Base-by-base conservation (phyloP, 768 basidiomycete genomes). In the Clitopilus hobsonii region DNA sequence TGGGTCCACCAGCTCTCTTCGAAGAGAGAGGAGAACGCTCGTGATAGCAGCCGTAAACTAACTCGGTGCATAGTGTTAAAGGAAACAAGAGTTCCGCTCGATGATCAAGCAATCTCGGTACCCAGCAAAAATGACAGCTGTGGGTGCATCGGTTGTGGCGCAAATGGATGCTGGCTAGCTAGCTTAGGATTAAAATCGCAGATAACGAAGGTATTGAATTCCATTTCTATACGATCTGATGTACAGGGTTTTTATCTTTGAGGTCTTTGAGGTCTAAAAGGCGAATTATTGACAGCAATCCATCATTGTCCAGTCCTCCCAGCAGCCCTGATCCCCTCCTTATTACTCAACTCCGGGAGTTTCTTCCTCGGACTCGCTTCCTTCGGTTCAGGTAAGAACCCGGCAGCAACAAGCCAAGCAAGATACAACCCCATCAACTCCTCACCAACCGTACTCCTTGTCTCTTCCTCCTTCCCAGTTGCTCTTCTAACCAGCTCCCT, bases 341-440 rank as follows among this genome's bases (percentile, higher is more conserved):
- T 48, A 53, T 70, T 69, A 1, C 54, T 65, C 53, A 89, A 62
- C 51, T 64, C 62, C 4, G 89, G 88, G 24, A 90, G 66, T 6
- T 60, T 53, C 64, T 78, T 82, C 52, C 69, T 67, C 25, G 77
- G 70, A 2, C 62, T 61, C 1, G 60, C 32, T 8, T 63, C 56
- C 8, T 74, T 67, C 4, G 91, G 85, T 5, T 74, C 61, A 5
- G 84, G 81, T 51, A 99, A 73, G 76, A 98, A 98, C 5, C 74
- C 89, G 4, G 89, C 93, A 2, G 81, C 81, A 36, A 98, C 80
- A 18, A 98, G 78, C 97, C 97, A 99, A 6, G 94, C 84, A 16
- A 99, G 71, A 69, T 99, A 99, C 61, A 83, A 73, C 1, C 94
- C 95, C 78, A 97, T 83, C 50, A 94, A 69, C 20, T 74, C 74